phyloP scores from a whole-genome alignment of 176 grass and related monocot genomes.

The Poa annua region DNA sequence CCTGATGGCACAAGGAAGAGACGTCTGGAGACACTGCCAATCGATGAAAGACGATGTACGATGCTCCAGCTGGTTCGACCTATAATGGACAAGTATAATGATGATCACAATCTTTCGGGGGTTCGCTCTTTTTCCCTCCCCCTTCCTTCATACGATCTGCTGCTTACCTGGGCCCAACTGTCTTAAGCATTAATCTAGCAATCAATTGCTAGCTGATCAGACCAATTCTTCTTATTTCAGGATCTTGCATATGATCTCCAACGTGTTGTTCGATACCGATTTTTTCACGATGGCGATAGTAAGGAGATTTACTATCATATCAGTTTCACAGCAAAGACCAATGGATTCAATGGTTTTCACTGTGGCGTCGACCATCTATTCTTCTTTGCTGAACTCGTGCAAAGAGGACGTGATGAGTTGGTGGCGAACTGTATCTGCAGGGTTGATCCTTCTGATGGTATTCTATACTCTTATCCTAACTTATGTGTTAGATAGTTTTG shows the following conservation, averaged over 20 bases:
- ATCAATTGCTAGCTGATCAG: not conserved
- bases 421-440: not conserved
- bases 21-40: not conserved
- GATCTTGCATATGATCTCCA: not conserved
- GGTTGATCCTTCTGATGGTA: not conserved
- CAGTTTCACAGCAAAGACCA: not conserved
- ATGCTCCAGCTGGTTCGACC: not conserved
- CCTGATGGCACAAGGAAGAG: not conserved
- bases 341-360: not conserved
- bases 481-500: too few species aligned
- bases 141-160: not conserved
- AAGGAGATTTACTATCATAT: not conserved
- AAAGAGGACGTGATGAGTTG: not conserved
- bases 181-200: not conserved
- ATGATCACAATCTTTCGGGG: not conserved
- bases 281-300: not conserved
- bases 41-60: not conserved
- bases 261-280: not conserved
- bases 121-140: not conserved
- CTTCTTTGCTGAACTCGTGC: not conserved
- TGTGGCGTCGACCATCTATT: not conserved
- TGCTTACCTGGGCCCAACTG: not conserved
- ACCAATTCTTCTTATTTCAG: not conserved
- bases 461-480: not conserved
- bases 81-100: not conserved